Conservation (phyloP, 2,329 filamentous ascomycete species). For the Penicillium sp. region DNA sequence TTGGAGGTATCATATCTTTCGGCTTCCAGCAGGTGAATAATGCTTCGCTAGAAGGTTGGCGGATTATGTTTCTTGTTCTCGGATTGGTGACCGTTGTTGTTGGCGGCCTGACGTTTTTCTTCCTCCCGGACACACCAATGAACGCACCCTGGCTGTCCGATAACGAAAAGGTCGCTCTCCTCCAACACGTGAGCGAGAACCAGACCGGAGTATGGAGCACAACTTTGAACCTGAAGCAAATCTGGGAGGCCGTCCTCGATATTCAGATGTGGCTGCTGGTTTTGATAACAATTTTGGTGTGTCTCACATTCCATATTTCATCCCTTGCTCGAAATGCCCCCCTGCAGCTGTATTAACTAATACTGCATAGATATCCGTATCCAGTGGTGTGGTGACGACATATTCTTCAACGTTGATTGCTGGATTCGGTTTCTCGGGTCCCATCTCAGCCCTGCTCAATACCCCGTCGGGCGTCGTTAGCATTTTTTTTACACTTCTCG, state of each 20-base stretch:
- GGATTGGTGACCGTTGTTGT: constrained; percentile 49
- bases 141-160: constrained; percentile 36
- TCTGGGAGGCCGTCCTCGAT: constrained; percentile 47
- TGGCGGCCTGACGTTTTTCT: constrained; percentile 42
- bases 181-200: constrained; percentile 47
- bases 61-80: constrained; percentile 52
- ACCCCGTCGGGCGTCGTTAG: constrained; percentile 45
- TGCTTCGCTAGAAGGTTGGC: constrained; percentile 43
- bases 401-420: constrained; percentile 45
- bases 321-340: background rate
- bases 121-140: constrained; percentile 53
- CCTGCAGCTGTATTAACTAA: constrained; percentile 14
- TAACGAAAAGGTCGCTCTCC: constrained; percentile 38
- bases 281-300: constrained; percentile 26
- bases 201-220: constrained; percentile 54
- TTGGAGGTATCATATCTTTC: constrained; percentile 44
- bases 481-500: constrained; percentile 42
- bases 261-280: constrained; percentile 48
- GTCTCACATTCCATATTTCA: background rate
- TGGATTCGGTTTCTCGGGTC: constrained; percentile 44
- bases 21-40: constrained; percentile 54
- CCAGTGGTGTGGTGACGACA: constrained; percentile 47
- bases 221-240: constrained; percentile 48
- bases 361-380: constrained; percentile 34
- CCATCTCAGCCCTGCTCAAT: constrained; percentile 46